A percentile compares a stretch with the other conserved stretches of the same genome.
phyloP scores from a whole-genome alignment of 139 green algal genomes.

The Volvox reticuliferus region DNA sequence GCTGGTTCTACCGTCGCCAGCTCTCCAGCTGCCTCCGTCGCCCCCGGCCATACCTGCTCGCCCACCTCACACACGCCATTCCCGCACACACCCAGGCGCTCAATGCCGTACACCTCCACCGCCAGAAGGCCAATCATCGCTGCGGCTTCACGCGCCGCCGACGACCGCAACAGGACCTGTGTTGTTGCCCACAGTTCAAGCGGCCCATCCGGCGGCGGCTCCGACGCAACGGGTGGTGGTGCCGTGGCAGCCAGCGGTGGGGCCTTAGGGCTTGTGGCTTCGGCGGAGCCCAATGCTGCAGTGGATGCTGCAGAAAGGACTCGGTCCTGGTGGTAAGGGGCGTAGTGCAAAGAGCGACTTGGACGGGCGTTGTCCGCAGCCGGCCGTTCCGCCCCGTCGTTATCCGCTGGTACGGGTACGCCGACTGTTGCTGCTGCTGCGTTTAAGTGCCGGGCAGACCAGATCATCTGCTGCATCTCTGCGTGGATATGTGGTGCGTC shows the following conservation, averaged over 20 bases:
- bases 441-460: background rate
- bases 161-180: background rate
- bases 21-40: background rate
- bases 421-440: too few species aligned
- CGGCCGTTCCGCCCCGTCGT: too few species aligned
- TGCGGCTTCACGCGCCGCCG: background rate
- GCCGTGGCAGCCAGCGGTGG: background rate
- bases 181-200: background rate
- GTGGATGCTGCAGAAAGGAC: too few species aligned
- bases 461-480: slow-evolving; percentile 46
- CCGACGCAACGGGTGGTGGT: background rate
- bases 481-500: background rate
- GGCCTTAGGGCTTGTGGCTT: too few species aligned
- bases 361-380: too few species aligned
- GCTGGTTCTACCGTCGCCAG: background rate
- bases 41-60: slow-evolving; percentile 37
- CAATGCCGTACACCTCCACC: slow-evolving; percentile 19
- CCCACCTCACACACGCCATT: slow-evolving; percentile 74
- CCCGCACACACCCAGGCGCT: slow-evolving; percentile 60
- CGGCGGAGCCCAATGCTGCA: too few species aligned
- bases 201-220: background rate
- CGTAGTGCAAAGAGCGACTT: too few species aligned
- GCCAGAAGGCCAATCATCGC: background rate
- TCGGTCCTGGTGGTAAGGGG: too few species aligned
- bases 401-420: too few species aligned